Evolutionary conservation across 495 filamentous ascomycete species (phyloP), one percentile per base, ranked within the genome.

Genomic region (Aspergillus bertholletiae): DNA sequence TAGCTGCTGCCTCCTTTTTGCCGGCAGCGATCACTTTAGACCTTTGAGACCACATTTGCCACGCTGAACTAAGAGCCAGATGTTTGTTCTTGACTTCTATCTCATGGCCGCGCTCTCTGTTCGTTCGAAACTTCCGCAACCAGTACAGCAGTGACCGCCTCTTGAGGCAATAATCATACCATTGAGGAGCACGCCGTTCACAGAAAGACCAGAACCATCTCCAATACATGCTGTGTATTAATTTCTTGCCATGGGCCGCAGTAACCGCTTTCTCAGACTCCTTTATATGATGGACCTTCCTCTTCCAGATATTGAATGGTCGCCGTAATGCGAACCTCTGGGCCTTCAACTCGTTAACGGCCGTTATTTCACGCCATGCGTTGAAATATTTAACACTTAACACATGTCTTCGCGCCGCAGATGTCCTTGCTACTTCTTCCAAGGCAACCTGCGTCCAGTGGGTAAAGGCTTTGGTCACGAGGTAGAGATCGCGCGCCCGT

Each of bases 291-390:
- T 66, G 54, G 13, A 72, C 58, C 40, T 72, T 76, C 34, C 72
- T 73, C 41, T 74, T 77, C 85, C 84, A 88, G 13, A 71, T 53
- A 28, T 67, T 62, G 52, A 88, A 78, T 28, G 84, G 85, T 46
- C 79, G 82, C 37, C 74, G 74, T 7, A 85, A 55, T 11, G 78
- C 73, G 51, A 86, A 87, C 9, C 82, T 75, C 37, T 83, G 81
- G 2, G 85, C 81, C 65, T 89, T 90, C 27, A 83, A 61, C 52
- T 86, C 76, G 59, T 90, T 88, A 40, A 88, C 82, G 7, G 76
- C 78, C 11, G 89, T 91, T 44, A 90, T 84, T 40, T 84, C 83
- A 30, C 83, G 78, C 89, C 89, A 94, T 3, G 84, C 84, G 58
- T 85, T 84, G 65, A 92, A 94, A 60, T 86, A 90, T 51, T 84